phyloP scores from a whole-genome alignment of 768 basidiomycete genomes.

The Auricularia cornea region DNA sequence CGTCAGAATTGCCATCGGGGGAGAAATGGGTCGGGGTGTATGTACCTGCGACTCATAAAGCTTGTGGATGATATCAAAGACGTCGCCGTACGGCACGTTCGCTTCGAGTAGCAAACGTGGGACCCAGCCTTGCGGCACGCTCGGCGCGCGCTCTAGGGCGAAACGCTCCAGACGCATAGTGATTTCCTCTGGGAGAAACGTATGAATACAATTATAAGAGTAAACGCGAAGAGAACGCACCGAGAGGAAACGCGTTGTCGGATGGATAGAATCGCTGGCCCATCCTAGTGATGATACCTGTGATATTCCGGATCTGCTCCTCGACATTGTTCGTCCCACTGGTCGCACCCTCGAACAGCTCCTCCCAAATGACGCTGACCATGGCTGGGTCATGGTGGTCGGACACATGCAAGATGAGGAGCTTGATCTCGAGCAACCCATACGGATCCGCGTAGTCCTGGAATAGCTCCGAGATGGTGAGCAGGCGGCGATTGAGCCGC shows the following conservation, averaged over 20 bases:
- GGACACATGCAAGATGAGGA: constrained; percentile 88
- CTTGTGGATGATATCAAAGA: constrained; percentile 80
- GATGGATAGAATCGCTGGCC: constrained; percentile 87
- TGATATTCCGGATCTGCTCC: constrained; percentile 58
- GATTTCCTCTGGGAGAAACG: constrained; percentile 50
- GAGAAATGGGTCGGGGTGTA: constrained; percentile 1
- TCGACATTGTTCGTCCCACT: constrained; percentile 15
- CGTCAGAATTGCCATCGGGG: too few relatives aligned
- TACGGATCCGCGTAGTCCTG: constrained; percentile 83
- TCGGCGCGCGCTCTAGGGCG: constrained; percentile 48
- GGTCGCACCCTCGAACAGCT: constrained; percentile 74
- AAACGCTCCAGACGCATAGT: constrained; percentile 70
- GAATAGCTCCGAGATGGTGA: constrained; percentile 87
- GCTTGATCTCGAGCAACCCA: constrained; percentile 71
- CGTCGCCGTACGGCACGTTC: constrained; percentile 67
- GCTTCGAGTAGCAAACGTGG: constrained; percentile 72
- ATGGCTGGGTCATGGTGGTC: constrained; percentile 82
- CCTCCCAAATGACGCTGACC: constrained; percentile 81
- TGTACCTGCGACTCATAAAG: constrained; percentile 82
- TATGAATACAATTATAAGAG: not conserved
- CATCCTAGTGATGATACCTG: constrained; percentile 57
- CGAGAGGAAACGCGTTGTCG: constrained; percentile 79
- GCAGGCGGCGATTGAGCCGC: constrained; percentile 29
- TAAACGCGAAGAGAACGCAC: constrained; percentile 36
- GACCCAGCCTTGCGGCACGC: constrained; percentile 72